These are phyloP conservation scores for Orobanche coerulescens DNA, from an alignment of 257 asterid genomes.

Conservation along the genomic window DNA sequence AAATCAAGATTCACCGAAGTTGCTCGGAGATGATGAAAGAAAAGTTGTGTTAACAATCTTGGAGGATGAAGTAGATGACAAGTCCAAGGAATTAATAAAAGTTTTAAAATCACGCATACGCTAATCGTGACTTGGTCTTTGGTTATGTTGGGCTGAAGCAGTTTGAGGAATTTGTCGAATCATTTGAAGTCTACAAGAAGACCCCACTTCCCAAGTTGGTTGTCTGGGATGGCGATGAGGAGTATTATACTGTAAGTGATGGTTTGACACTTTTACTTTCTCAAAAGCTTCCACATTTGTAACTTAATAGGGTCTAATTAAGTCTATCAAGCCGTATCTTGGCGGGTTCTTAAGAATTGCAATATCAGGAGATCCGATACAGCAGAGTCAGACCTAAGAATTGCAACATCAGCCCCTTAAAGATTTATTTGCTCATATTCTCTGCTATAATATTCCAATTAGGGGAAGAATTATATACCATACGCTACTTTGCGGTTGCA, in stretches of 20 bases:
- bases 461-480: too few relatives aligned
- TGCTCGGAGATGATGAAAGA: constrained; percentile 58
- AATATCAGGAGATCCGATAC: too few relatives aligned
- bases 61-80: constrained; percentile 57
- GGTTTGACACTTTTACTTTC: constrained; percentile 1
- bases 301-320: too few relatives aligned
- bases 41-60: constrained; percentile 57
- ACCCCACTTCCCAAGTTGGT: constrained; percentile 67
- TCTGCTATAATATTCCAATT: too few relatives aligned
- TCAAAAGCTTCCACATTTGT: neutral
- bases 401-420: too few relatives aligned
- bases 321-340: too few relatives aligned
- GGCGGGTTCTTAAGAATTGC: too few relatives aligned
- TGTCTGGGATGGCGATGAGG: constrained; percentile 85
- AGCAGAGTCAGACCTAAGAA: too few relatives aligned
- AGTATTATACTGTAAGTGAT: constrained; percentile 52
- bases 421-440: too few relatives aligned
- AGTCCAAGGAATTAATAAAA: constrained; percentile 40
- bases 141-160: constrained; percentile 76
- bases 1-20: constrained; percentile 52
- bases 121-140: constrained; percentile 79
- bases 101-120: constrained; percentile 82
- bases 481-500: too few relatives aligned
- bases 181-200: constrained; percentile 56
- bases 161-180: constrained; percentile 64